Evolutionary conservation across 2,329 filamentous ascomycete genomes (phyloP), one percentile per base, ranked within the genome.

Genomic region (Calonectria crousiana): DNA sequence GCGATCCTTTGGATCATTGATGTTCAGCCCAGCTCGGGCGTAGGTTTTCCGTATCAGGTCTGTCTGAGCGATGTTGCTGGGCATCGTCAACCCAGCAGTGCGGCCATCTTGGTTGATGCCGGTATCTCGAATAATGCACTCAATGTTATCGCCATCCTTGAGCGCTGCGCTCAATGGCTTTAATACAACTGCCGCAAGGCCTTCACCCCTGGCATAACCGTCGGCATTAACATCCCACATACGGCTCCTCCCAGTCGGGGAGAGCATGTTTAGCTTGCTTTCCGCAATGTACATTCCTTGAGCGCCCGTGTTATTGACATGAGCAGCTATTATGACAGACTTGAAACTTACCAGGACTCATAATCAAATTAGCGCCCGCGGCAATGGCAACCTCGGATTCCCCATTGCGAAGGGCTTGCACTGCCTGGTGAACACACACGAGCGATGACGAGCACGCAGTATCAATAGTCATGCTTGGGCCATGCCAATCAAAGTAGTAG

Each of bases 401-500:
- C 3, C 64, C 64, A 16, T 11, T 36, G 9, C 64, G 64, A 20
- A 67, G n/a, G 1, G 44, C 18, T 41, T 67, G 64, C 6, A 51
- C 32, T 16, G 87, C 88, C 67, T 85, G 79, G 69, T 90, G 87
- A 28, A 89, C 80, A 18, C 87, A 86, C 28, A 87, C 84, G 75
- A 89, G 79, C 74, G 85, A 87, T 6, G 87, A 87, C 0, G 88
- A 89, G 75, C 88, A 90, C 14, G 87, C 88, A 4, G 88, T 89
- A 74, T 89, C 87, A 4, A 87, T 83, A 1, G 87, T 89, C 73
- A 89, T 85, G 72, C 86, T 88, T 0, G 88, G 88, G 0, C 89
- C 89, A 52, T 84, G 83, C 66, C 90, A 83, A 74, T 90, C 87
- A 73, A 89, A 90, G 81, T 87, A 88, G 75, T 89, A 88, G 1